Base-by-base conservation (phyloP, 1,139 yeast genomes). In the Pichia sp. region DNA sequence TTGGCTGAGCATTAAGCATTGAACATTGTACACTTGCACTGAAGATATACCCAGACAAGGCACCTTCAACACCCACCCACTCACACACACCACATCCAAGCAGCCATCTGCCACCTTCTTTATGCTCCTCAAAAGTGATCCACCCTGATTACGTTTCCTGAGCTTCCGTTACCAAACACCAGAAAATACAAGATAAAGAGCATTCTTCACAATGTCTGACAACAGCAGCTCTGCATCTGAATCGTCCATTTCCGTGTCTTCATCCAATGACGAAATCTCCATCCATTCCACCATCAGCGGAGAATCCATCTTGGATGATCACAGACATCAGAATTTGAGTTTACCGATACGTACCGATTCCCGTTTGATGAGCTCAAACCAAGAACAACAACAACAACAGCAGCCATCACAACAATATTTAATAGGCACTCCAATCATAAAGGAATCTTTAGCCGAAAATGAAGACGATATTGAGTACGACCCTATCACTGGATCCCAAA, bases 301-400 rank as follows among this genome's bases (percentile, higher is more conserved):
- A 20, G 81, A 76, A 54, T 77, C 75, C 37, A 67, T 67, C 18
- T 65, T 78, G 51, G 73, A 77, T 53, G 83, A 78, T 59, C 83
- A 78, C 59, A 66, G 83, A 49, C 54, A 75, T 55, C 82, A 77
- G 56, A 63, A 65, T 34, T 48, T 58, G 55, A 70, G 74, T 12
- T 66, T 73, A 27, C 80, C 80, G 11, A 66, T 64, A 36, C 63
- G 68, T 44, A 61, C 56, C 22, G 60, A 62, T 31, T 49, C 62
- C 52, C 49, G 42, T 45, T 56, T n/a, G 47, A 45, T 6, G 9
- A n/a, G 28, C 14, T 21, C 39, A 32, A 44, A n/a, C 15, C 31
- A 35, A 21, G 31, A 31, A 14, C 18, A 20, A 22, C 40, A 27
- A 21, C 4, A 49, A 30, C 37, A 33, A 18, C 36, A 40, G 15